These are phyloP conservation scores for Hymenoscyphus salicellus DNA, from an alignment of 2,329 filamentous ascomycete genomes.

Conservation along the genomic window DNA sequence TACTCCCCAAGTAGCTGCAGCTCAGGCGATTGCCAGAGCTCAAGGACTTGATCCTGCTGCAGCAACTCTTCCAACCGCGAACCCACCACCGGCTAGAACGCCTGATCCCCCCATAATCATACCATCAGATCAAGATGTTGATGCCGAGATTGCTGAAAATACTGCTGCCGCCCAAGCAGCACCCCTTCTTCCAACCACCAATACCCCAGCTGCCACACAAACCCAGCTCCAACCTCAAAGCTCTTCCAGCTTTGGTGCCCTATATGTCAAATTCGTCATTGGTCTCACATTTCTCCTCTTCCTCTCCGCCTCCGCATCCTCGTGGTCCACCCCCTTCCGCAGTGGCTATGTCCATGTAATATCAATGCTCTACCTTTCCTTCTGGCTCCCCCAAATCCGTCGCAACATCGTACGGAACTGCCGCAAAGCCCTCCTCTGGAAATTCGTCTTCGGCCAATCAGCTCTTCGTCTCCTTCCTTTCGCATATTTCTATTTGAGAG, in stretches of 20 bases:
- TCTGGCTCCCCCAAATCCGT: conserved; percentile 89
- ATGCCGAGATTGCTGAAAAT: conserved; percentile 55
- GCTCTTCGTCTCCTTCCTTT: conserved; percentile 74
- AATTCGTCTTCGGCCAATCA: conserved; percentile 83
- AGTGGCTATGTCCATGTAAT: conserved; percentile 60
- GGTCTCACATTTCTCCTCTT: conserved; percentile 55
- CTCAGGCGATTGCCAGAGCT: conserved; percentile 27
- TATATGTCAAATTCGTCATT: conserved; percentile 57
- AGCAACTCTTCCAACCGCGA: background rate
- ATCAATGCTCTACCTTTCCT: conserved; percentile 74
- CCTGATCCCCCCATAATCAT: conserved; percentile 51
- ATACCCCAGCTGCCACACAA: conserved; percentile 31
- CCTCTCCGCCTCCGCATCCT: conserved; percentile 56
- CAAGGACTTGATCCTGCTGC: conserved; percentile 23
- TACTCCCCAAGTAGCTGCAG: conserved; percentile 23
- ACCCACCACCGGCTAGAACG: background rate
- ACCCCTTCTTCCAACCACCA: conserved; percentile 30
- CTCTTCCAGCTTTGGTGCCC: conserved; percentile 48
- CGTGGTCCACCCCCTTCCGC: conserved; percentile 57
- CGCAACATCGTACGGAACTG: conserved; percentile 90
- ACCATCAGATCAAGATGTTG: conserved; percentile 62
- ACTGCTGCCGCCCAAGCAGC: conserved; percentile 29
- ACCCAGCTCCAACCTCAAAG: conserved; percentile 23
- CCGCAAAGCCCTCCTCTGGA: conserved; percentile 85
- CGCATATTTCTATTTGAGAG: conserved; percentile 77